A percentile compares a stretch with the other conserved stretches of the same genome.
Conservation (phyloP, 805 yeast species). For the Ogataea sp. region DNA sequence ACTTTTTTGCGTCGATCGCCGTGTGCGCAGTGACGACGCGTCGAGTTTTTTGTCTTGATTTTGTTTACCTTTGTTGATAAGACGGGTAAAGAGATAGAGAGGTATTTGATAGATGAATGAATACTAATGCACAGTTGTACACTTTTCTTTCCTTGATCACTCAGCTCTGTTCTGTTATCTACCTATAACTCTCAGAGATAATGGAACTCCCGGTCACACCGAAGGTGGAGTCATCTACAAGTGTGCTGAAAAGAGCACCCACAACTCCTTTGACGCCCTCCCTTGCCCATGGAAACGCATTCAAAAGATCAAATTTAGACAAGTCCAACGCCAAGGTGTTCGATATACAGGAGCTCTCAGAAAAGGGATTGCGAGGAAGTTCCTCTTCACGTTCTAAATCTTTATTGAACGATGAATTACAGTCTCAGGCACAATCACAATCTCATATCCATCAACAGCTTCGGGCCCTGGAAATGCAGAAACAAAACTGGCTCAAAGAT, state of each 20-base stretch:
- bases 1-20: too few species aligned
- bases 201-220: background rate
- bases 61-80: too few species aligned
- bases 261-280: conserved; percentile 26
- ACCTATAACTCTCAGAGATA: background rate
- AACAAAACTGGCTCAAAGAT: conserved; percentile 1
- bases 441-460: too few species aligned
- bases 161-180: background rate
- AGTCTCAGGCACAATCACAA: too few species aligned
- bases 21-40: background rate
- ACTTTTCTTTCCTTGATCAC: background rate
- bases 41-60: too few species aligned
- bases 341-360: background rate
- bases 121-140: too few species aligned
- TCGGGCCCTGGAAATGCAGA: background rate
- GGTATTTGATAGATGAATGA: too few species aligned
- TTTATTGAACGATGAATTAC: too few species aligned
- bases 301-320: background rate
- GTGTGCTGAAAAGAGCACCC: conserved; percentile 19
- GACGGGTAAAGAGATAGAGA: too few species aligned
- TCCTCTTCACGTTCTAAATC: too few species aligned
- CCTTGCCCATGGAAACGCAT: background rate
- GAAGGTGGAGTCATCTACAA: background rate
- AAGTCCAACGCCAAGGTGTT: background rate
- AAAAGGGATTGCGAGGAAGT: too few species aligned